Evolutionary conservation across 2,329 filamentous ascomycete genomes (phyloP), one percentile per base, ranked within the genome.

Genomic region (Graphilbum ipis-grandicollis): DNA sequence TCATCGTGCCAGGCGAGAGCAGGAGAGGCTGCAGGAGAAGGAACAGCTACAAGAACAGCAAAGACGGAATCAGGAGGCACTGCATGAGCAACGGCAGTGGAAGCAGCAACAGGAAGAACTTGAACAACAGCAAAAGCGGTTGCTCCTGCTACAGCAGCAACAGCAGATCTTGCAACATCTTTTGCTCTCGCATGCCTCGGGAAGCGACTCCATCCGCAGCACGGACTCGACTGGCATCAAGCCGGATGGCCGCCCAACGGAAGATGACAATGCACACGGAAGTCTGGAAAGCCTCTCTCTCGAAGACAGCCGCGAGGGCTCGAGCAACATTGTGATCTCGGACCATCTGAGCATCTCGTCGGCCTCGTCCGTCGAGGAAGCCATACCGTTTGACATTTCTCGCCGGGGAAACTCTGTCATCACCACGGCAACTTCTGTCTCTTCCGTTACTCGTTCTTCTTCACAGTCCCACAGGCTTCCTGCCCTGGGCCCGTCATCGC

Each of bases 381-480:
- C 54, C 29, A 51, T 51, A 4, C 49, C 50, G 10, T 31, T 35
- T 2, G 52, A 52, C 14, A 44, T 53, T 23, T 50, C 51, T 9
- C 51, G 47, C 23, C 49, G 54, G 29, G 52, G 56, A 22, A 54
- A 52, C 32, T 63, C 60, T 0, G 50, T 60, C 33, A 44, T 51
- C 26, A 62, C 60, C 2, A 45, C 54, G 19, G 56, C 56, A 23
- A 62, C 61, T 4, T 59, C 58, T 17, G 45, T 60, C 23, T 54
- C 54, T 5, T 53, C 55, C 2, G 56, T 52, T 18, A 53, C 50
- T 35, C 45, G 49, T 22, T 48, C 50, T 30, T 48, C 47, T 2
- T 37, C 46, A 3, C 42, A 47, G 40, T 51, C 52, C 21, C 47
- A 41, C 14, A 40, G 34, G 10, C 39, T 41, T 8, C 40, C 35